A percentile compares a stretch with the other conserved stretches of the same genome.
phyloP scores from a whole-genome alignment of 768 basidiomycete genomes.

The Rhodotorula babjevae region DNA sequence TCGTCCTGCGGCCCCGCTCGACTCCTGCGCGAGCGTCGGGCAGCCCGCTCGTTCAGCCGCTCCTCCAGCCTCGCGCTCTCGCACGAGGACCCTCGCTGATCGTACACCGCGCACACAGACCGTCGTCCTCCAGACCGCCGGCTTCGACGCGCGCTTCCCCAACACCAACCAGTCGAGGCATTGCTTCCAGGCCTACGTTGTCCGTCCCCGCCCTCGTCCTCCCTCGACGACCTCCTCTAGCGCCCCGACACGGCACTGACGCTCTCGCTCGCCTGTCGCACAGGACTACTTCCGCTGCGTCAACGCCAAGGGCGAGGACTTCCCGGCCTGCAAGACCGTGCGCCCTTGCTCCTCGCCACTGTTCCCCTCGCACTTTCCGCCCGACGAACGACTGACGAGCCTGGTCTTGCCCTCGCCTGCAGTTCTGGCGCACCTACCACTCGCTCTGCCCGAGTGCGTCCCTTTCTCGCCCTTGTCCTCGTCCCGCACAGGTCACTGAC shows the following conservation, averaged over 20 bases:
- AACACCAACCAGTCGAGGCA: slow-evolving; percentile 73
- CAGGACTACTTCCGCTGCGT: slow-evolving; percentile 96
- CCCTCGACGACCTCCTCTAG: too few relatives aligned
- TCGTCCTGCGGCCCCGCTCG: too few relatives aligned
- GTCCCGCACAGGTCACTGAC: not conserved
- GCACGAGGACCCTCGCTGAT: too few relatives aligned
- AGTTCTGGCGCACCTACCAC: slow-evolving; percentile 88
- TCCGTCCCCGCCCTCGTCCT: not conserved
- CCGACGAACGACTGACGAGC: not conserved
- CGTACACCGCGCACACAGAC: slow-evolving; percentile 52
- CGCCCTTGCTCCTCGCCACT: not conserved
- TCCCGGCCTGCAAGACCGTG: slow-evolving; percentile 88
- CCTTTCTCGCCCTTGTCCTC: not conserved
- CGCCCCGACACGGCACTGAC: too few relatives aligned
- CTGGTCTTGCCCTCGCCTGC: not conserved
- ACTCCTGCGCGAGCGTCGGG: too few relatives aligned
- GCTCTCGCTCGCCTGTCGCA: slow-evolving; percentile 55
- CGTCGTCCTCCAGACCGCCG: slow-evolving; percentile 88
- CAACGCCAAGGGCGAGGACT: slow-evolving; percentile 94
- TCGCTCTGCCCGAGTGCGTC: slow-evolving; percentile 94
- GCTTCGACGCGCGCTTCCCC: slow-evolving; percentile 63
- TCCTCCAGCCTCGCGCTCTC: too few relatives aligned
- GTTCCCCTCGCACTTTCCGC: not conserved
- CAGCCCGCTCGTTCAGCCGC: too few relatives aligned
- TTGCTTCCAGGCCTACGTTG: slow-evolving; percentile 53